Base-by-base conservation (phyloP, 1,284 basidiomycete species). In the Moesziomyces aphidis region DNA sequence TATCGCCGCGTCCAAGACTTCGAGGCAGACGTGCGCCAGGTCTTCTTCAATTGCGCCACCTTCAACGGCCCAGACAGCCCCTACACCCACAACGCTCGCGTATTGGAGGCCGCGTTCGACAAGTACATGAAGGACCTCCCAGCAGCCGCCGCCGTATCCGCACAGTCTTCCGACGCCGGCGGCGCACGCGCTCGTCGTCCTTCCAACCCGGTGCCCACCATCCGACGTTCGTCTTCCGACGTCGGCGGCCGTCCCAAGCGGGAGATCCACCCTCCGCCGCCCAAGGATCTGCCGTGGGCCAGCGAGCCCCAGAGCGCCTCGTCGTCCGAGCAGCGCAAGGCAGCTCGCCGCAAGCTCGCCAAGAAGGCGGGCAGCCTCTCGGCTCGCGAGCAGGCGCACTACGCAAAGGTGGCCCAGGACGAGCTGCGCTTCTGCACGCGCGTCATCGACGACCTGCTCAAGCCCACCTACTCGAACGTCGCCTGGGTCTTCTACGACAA, bases 261-360 rank as follows among this genome's bases (percentile, higher is more conserved):
- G 56, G 96, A 98, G 85, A 95, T 97, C 44, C 95, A 97, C 80
- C 94, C 95, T 13, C 95, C 95, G 21, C 91, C 94, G 17, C 91
- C 94, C 0, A 95, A 94, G 85, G 96, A 98, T 79, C 86, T 97
- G 22, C 90, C 92, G 0, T 97, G 95, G 83, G 88, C 89, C 31
- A 92, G 94, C 79, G 88, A 86, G 47, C 77, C 85, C n/a, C 60
- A 76, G 45, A 73, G 68, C 46, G 70, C 60, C 26, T 69, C 72
- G 15, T 53, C 67, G 23, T 74, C 72, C 24, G 72, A 73, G 31
- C 59, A 57, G 53, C 63, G 61, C n/a, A 75, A 70, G 51, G 58
- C 70, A 22, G 53, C 61, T 42, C 61, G 76, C 26, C 62, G 67
- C 42, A 77, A 69, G 54, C 52, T 34, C 4, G 66, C 70, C 36